These are phyloP conservation scores for Neurospora tetrasperma DNA, from an alignment of 495 filamentous ascomycete genomes.

Conservation along the genomic window DNA sequence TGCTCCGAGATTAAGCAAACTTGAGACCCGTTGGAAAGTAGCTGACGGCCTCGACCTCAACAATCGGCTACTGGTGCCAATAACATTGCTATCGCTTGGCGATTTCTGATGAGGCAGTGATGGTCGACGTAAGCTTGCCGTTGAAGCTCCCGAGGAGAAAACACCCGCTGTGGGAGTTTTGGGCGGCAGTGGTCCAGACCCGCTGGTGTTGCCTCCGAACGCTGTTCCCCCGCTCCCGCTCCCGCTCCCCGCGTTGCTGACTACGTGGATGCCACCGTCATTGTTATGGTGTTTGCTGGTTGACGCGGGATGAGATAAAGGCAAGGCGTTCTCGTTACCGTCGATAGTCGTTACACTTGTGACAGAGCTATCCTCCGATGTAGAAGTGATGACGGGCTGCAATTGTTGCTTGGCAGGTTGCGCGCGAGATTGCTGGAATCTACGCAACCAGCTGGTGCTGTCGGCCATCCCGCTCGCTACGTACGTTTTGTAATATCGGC, in stretches of 20 bases:
- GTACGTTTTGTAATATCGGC: neutral
- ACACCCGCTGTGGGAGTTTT: neutral
- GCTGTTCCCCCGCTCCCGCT: neutral
- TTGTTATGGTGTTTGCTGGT: neutral
- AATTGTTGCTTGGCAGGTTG: neutral
- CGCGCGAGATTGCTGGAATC: conserved; percentile 17
- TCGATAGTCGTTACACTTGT: neutral
- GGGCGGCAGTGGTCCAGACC: neutral
- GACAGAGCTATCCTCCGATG: neutral
- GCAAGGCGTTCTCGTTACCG: neutral
- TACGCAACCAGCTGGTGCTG: conserved; percentile 17
- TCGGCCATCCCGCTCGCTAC: conserved; percentile 18
- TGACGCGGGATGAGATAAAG: neutral
- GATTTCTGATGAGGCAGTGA: neutral
- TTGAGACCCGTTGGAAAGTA: conserved; percentile 6
- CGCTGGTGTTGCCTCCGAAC: neutral
- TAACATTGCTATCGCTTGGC: neutral
- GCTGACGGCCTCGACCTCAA: neutral
- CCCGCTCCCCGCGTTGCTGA: neutral
- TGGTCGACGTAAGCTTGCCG: neutral
- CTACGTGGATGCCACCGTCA: neutral
- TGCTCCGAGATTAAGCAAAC: conserved; percentile 4
- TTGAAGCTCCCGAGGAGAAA: neutral
- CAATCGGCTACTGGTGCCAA: neutral
- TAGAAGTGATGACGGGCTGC: neutral